These are phyloP conservation scores for Zygosaccharomyces rouxii DNA, from an alignment of 805 yeast species.

Conservation along the genomic window DNA sequence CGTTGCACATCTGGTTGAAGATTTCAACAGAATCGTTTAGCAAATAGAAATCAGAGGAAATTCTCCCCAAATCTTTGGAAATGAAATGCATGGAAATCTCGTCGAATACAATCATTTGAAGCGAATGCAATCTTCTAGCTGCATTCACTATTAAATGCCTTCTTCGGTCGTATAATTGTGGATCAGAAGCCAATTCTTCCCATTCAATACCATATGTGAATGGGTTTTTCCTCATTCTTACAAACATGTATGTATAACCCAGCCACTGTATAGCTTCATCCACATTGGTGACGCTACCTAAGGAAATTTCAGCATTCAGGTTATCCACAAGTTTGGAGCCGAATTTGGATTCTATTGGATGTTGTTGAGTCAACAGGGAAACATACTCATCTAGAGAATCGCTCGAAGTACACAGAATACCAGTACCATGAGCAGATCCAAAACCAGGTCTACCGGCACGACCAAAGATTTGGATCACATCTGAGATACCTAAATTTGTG, in stretches of 20 bases:
- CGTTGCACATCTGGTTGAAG: slow-evolving; percentile 78
- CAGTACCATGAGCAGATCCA: slow-evolving; percentile 81
- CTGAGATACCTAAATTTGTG: slow-evolving; percentile 89
- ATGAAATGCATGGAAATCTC: slow-evolving; percentile 74
- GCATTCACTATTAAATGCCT: slow-evolving; percentile 72
- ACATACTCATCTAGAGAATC: slow-evolving; percentile 85
- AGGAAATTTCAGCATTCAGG: slow-evolving; percentile 90
- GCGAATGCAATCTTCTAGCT: slow-evolving; percentile 73
- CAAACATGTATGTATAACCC: slow-evolving; percentile 94
- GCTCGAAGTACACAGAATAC: slow-evolving; percentile 77
- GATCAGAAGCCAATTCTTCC: slow-evolving; percentile 80
- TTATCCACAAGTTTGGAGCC: slow-evolving; percentile 80
- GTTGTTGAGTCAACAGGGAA: slow-evolving; percentile 86
- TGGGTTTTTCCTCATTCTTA: slow-evolving; percentile 92
- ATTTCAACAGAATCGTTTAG: slow-evolving; percentile 81
- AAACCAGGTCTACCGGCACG: slow-evolving; percentile 99
- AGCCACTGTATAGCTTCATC: slow-evolving; percentile 96
- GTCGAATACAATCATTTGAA: slow-evolving; percentile 93
- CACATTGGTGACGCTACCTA: slow-evolving; percentile 91
- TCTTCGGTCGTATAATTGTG: slow-evolving; percentile 66
- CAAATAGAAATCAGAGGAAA: slow-evolving; percentile 90
- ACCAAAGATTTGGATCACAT: slow-evolving; percentile 96
- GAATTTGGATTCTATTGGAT: slow-evolving; percentile 87
- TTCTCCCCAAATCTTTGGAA: slow-evolving; percentile 86
- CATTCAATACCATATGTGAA: slow-evolving; percentile 87